Evolutionary conservation across 768 basidiomycete species (phyloP), one percentile per base, ranked within the genome.

Genomic region (Boletus vinaceobasis): DNA sequence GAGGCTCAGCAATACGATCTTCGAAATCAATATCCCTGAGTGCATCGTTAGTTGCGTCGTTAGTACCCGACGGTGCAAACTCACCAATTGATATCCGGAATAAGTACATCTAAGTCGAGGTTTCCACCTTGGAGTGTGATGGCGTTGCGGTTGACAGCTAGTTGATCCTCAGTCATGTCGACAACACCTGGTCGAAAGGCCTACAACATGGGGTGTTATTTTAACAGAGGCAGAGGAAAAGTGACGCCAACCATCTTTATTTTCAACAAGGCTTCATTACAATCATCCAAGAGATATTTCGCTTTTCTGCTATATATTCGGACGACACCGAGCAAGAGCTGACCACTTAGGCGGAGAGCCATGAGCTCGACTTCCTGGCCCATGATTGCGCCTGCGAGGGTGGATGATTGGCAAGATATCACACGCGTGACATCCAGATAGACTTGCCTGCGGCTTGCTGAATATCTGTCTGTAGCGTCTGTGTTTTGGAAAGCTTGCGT

Each of bases 301-400:
- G 95, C 94, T 71, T 99, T 99, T 42, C 96, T 81, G 65, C 93
- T 94, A 73, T 99, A 99, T 66, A 99, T 98, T 52, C 97, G 83
- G 50, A 96, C 93, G 43, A 99, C 96, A 62, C 97, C 97, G 40
- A 99, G 83, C 51, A 99, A 82, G 44, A 99, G 79, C 63, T 98
- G 97, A 6, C 97, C 97, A 42, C 93, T 97, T n/a, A 98, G 77
- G 46, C 97, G 87, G 27, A 98, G 85, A 3, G 96, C 94, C 86
- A 98, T 95, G 43, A 90, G 73, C 68, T 92, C 93, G 45, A 90
- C 80, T 69, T 97, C 93, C 72, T 95, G 90, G 19, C 86, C 90
- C 80, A 98, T 87, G 66, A 98, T 99, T 19, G 93, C 94, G 63
- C 86, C 93, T 88, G 59, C 11, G 44, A 46, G 35, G 33, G 37